phyloP scores from a whole-genome alignment of 2,329 filamentous ascomycete species.

The Zymoseptoria crescenta region DNA sequence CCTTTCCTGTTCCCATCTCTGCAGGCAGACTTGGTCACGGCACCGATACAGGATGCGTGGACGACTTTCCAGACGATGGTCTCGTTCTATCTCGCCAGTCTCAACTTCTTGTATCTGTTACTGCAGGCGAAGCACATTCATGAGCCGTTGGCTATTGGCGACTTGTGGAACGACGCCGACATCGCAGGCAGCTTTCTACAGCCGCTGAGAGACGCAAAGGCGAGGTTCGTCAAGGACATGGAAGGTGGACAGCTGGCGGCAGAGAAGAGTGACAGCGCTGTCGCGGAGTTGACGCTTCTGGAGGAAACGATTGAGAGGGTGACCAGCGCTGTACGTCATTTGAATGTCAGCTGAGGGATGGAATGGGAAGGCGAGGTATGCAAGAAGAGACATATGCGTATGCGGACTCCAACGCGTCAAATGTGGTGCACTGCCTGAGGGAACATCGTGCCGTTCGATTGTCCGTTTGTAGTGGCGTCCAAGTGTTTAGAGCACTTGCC shows the following conservation, averaged over 20 bases:
- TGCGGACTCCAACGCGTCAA: no score
- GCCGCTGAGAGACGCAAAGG: slow-evolving; percentile 34
- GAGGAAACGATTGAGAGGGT: slow-evolving; percentile 29
- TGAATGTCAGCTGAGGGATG: slow-evolving; percentile 17
- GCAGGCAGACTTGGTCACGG: slow-evolving; percentile 34
- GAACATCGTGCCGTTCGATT: no score
- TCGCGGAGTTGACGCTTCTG: slow-evolving; percentile 29
- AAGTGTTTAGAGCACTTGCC: no score
- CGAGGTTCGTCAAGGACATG: slow-evolving; percentile 32
- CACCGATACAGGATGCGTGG: slow-evolving; percentile 33
- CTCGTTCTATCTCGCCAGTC: slow-evolving; percentile 46
- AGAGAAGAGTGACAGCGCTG: slow-evolving; percentile 29
- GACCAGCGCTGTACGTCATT: slow-evolving; percentile 20
- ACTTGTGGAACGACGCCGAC: slow-evolving; percentile 34
- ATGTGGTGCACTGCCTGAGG: no score
- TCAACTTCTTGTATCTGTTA: slow-evolving; percentile 54
- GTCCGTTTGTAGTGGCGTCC: no score
- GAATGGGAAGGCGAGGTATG: neutral
- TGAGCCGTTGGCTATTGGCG: slow-evolving; percentile 38
- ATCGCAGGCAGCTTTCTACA: slow-evolving; percentile 37
- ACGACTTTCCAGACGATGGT: slow-evolving; percentile 45
- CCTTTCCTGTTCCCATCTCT: slow-evolving; percentile 47
- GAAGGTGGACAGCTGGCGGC: slow-evolving; percentile 30
- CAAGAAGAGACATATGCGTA: no score
- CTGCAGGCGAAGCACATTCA: slow-evolving; percentile 44